phyloP scores from a whole-genome alignment of 257 asterid genomes.

The Ilex asprella region DNA sequence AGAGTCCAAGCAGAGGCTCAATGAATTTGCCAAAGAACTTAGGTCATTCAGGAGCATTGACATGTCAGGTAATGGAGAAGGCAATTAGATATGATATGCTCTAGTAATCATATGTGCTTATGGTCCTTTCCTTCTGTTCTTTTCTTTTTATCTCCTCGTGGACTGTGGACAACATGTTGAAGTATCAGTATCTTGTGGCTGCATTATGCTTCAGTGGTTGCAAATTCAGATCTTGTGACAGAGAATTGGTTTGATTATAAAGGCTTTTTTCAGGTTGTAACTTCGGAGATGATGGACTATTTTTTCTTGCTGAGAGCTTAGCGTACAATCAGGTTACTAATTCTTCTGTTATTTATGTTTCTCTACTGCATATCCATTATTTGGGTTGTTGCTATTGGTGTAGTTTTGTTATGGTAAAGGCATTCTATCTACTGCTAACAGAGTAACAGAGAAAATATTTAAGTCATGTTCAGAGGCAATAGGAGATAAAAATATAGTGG shows the following conservation, averaged over 20 bases:
- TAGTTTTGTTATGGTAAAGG: too few relatives aligned
- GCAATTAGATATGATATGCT: conserved; percentile 13
- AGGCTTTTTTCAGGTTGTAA: conserved; percentile 58
- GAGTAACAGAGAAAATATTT: too few relatives aligned
- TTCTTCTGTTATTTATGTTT: neutral
- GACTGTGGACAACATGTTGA: neutral
- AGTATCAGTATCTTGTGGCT: neutral
- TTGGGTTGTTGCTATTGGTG: neutral
- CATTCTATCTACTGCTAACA: too few relatives aligned
- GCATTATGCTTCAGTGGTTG: neutral
- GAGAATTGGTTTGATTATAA: conserved; percentile 24
- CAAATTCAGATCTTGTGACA: conserved; percentile 2
- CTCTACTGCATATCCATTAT: neutral
- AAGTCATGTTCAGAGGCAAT: too few relatives aligned
- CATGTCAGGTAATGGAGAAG: conserved; percentile 66
- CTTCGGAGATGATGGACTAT: conserved; percentile 90
- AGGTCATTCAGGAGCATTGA: conserved; percentile 67
- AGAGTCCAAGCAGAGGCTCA: conserved; percentile 75
- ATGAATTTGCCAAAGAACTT: conserved; percentile 92
- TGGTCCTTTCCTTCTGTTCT: neutral
- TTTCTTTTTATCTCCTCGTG: neutral
- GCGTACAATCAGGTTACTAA: conserved; percentile 77
- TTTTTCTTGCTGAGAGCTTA: conserved; percentile 88
- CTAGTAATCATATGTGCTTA: neutral
- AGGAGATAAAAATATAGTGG: too few relatives aligned